phyloP scores from a whole-genome alignment of 805 yeast species.

The Candida hungchunana region DNA sequence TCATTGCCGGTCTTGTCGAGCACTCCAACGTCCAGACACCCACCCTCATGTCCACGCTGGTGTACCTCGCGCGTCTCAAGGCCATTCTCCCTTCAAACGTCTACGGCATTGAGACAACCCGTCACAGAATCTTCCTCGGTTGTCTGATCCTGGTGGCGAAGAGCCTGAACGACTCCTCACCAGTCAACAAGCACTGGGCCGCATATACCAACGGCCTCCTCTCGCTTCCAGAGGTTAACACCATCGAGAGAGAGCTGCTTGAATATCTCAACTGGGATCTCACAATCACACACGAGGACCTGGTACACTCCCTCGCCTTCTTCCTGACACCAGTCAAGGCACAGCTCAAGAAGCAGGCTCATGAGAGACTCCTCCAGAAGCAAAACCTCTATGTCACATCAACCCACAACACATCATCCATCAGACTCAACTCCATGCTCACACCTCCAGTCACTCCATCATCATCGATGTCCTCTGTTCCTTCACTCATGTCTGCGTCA shows the following conservation, averaged over 20 bases:
- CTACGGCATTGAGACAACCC: conserved; percentile 86
- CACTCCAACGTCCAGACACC: conserved; percentile 93
- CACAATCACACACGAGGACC: conserved; percentile 63
- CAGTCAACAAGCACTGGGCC: conserved; percentile 96
- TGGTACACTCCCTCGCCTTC: conserved; percentile 64
- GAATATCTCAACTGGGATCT: conserved; percentile 84
- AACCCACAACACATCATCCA: conserved; percentile 15
- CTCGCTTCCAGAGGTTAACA: conserved; percentile 72
- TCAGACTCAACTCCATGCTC: conserved; percentile 13
- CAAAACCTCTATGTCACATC: conserved; percentile 23
- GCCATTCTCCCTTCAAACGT: conserved; percentile 80
- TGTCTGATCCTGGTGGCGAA: conserved; percentile 90
- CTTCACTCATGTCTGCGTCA: conserved; percentile 37
- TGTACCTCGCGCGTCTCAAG: conserved; percentile 75
- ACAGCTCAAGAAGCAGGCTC: conserved; percentile 20
- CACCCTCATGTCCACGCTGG: conserved; percentile 88
- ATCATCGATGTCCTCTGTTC: conserved; percentile 26
- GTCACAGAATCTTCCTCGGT: conserved; percentile 89
- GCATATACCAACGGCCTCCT: conserved; percentile 85
- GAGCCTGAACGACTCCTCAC: conserved; percentile 87
- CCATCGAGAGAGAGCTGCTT: conserved; percentile 85
- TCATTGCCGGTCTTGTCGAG: conserved; percentile 68
- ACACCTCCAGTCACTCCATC: conserved; percentile 25
- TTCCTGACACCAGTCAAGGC: conserved; percentile 71
- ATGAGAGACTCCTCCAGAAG: conserved; percentile 24